A percentile compares a stretch with the other conserved stretches of the same genome.
Conservation (phyloP, 208 protist genomes). For the Trypanosoma cruzi region DNA sequence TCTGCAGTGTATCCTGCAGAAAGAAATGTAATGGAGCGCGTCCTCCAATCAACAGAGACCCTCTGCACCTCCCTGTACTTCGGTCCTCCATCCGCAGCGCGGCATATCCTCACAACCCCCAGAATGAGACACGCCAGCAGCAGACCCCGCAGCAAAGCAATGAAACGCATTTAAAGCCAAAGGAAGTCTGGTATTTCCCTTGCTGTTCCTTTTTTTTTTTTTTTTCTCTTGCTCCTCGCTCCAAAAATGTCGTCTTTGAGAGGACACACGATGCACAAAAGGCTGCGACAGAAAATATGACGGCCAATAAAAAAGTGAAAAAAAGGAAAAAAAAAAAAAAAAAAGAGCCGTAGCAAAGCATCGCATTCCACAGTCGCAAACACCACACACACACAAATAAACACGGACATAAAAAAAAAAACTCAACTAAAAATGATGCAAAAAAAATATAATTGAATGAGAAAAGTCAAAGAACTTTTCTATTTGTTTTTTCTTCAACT, state of each 20-base stretch:
- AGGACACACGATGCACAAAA: background rate
- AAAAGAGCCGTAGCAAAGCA: conserved; percentile 14
- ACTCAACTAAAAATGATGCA: background rate
- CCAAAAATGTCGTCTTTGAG: background rate
- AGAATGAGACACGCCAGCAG: conserved; percentile 5
- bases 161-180: conserved; percentile 14
- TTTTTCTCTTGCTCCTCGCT: background rate
- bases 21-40: conserved; percentile 64
- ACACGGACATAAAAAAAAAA: background rate
- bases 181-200: background rate
- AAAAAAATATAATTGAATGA: no score
- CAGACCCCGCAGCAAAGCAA: conserved; percentile 7
- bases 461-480: no score
- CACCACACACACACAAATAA: no score
- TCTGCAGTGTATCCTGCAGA: conserved; percentile 46
- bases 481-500: background rate
- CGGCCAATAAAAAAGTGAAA: no score
- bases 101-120: background rate
- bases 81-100: background rate
- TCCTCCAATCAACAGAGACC: conserved; percentile 27
- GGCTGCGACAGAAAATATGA: no score
- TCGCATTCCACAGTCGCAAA: no score
- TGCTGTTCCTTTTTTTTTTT: background rate
- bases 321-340: conserved; percentile 15
- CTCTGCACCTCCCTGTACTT: conserved; percentile 28